Base-by-base conservation (phyloP, 1,284 basidiomycete genomes). In the Trichosporon inkin region DNA sequence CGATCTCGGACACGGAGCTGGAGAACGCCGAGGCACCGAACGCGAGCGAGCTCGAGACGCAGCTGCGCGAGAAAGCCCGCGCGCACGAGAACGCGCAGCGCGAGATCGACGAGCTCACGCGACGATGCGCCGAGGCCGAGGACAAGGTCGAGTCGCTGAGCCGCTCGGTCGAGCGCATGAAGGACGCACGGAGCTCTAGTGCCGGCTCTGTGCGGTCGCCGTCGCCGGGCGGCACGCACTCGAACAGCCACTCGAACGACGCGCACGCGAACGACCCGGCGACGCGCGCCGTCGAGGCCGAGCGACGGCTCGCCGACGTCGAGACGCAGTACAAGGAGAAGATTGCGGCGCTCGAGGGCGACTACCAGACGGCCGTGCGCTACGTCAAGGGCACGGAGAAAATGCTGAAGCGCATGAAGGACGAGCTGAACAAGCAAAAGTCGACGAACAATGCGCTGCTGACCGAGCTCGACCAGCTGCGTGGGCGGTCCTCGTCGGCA, bases 321-420 rank as follows among this genome's bases (percentile, higher is more conserved):
- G 90, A 94, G 74, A 83, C 83, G 64, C 82, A 80, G 62, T 89
- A 90, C 78, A 88, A 87, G 77, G 81, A 85, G 39, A 76, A 77
- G 71, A 64, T 78, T 32, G 67, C 72, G 70, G 90, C 92, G 72
- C 86, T 97, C 77, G 93, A 98, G 78, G 88, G 91, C 67, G 94
- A 98, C 76, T 97, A 98, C 78, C 90, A 95, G 73, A 75, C 68
- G 17, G 76, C 76, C 32, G 76, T 77, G 32, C 63, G 73, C 58
- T 73, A 65, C 68, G 72, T 58, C 72, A 94, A 92, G 83, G 92
- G 93, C 56, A 98, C 94, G 0, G 96, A 99, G 79, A 98, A 97
- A 81, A 95, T 99, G 88, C 89, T 98, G 82, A 87, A 93, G 67
- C 86, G 90, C 68, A 94, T 99, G 89, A 93, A 94, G 78, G 90